A percentile compares a stretch with the other conserved stretches of the same genome.
These are phyloP conservation scores for Colletotrichum sp. DNA, from an alignment of 2,329 filamentous ascomycete species.

Conservation along the genomic window DNA sequence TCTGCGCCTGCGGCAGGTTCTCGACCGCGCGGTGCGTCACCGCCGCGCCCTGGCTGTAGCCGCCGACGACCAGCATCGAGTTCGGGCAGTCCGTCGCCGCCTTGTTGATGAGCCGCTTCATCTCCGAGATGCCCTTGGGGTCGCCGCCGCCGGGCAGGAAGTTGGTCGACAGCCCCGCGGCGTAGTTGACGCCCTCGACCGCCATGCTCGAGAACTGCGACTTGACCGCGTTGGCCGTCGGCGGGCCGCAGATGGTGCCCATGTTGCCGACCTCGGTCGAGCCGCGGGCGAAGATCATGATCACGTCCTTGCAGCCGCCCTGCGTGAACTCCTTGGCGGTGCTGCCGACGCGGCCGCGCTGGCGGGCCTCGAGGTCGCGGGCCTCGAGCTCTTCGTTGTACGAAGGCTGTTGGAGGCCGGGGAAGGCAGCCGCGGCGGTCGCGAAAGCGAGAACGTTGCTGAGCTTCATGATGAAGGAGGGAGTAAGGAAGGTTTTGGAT, in stretches of 20 bases:
- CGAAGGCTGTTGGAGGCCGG: slow-evolving; percentile 1
- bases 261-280: slow-evolving; percentile 25
- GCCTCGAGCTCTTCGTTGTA: not conserved
- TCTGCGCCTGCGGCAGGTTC: slow-evolving; percentile 24
- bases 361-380: slow-evolving; percentile 18
- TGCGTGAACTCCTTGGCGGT: slow-evolving; percentile 27
- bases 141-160: slow-evolving; percentile 33
- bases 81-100: slow-evolving; percentile 40
- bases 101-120: slow-evolving; percentile 35
- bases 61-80: slow-evolving; percentile 39
- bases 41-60: slow-evolving; percentile 42
- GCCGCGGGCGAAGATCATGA: slow-evolving; percentile 29
- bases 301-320: slow-evolving; percentile 27
- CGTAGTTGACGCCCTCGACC: slow-evolving; percentile 36
- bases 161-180: slow-evolving; percentile 36
- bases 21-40: slow-evolving; percentile 31
- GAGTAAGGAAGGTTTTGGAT: not conserved
- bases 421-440: slow-evolving; percentile 19
- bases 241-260: slow-evolving; percentile 24
- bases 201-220: slow-evolving; percentile 24
- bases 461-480: slow-evolving; percentile 19
- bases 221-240: slow-evolving; percentile 24
- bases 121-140: slow-evolving; percentile 32
- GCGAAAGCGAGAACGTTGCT: slow-evolving; percentile 13
- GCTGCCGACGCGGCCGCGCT: slow-evolving; percentile 19